Evolutionary conservation across 23 red algal genomes (phyloP).

Genomic region (Cyanidioschyzon merolae): DNA sequence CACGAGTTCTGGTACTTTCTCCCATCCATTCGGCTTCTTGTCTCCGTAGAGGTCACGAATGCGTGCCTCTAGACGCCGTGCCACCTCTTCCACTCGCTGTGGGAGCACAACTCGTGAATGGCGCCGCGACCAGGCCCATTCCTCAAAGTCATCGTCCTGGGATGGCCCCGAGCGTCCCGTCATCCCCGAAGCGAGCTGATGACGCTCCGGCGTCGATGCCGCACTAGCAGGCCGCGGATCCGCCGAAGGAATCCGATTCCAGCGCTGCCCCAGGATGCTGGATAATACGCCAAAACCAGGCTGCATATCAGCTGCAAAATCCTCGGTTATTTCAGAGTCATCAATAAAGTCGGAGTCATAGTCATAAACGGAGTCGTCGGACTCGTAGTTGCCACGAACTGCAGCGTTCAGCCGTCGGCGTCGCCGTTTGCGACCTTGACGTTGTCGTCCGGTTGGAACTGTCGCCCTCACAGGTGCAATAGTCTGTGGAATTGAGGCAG

Average conservation of each 20-base stretch:
- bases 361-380: slow-evolving; percentile 13
- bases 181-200: not conserved
- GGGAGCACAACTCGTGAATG: not conserved
- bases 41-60: slow-evolving; percentile 10
- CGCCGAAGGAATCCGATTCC: not conserved
- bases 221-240: not conserved
- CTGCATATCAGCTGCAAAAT: not conserved
- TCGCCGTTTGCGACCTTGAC: not conserved
- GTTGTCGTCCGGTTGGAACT: not conserved
- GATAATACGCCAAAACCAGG: not conserved
- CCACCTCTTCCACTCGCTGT: not conserved
- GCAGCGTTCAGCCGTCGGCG: not conserved
- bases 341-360: slow-evolving; percentile 19
- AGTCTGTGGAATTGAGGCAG: not conserved
- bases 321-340: slow-evolving; percentile 1
- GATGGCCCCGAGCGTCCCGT: not conserved
- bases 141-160: not conserved
- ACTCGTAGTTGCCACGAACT: slow-evolving; percentile 11
- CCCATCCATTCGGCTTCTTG: slow-evolving; percentile 3
- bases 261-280: not conserved
- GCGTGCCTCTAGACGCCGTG: not conserved
- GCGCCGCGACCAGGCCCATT: not conserved
- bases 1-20: not conserved
- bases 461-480: too few species aligned
- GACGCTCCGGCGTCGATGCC: not conserved